These are phyloP conservation scores for Aureobasidium musti DNA, from an alignment of 2,329 filamentous ascomycete genomes.

Conservation along the genomic window DNA sequence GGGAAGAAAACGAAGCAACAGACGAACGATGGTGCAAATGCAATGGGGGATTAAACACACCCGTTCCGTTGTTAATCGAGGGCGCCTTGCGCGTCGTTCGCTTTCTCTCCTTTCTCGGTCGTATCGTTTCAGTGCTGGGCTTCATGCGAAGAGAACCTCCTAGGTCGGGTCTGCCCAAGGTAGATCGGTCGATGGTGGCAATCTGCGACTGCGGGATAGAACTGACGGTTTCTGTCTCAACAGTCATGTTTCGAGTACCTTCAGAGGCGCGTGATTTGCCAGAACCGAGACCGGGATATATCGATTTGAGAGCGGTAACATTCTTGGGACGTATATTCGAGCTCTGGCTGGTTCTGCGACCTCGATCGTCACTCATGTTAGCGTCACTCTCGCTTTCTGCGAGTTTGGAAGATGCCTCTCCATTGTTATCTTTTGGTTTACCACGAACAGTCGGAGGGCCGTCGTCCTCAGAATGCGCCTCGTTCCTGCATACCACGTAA, in stretches of 20 bases:
- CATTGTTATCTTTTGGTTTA: constrained; percentile 54
- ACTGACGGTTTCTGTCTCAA: constrained; percentile 93
- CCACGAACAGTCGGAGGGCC: constrained; percentile 36
- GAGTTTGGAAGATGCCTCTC: constrained; percentile 36
- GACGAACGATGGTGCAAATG: constrained; percentile 33
- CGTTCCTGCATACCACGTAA: constrained; percentile 18
- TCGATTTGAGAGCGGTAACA: constrained; percentile 61
- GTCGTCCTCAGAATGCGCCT: constrained; percentile 39
- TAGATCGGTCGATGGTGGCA: constrained; percentile 59
- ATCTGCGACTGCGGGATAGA: constrained; percentile 84
- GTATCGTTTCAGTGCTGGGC: constrained; percentile 92
- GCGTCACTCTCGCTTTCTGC: constrained; percentile 66
- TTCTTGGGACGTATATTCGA: constrained; percentile 36
- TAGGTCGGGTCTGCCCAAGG: constrained; percentile 61
- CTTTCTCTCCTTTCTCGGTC: constrained; percentile 91
- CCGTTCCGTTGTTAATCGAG: constrained; percentile 68
- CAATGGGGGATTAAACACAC: constrained; percentile 57
- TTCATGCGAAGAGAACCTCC: constrained; percentile 79
- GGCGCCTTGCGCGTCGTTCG: constrained; percentile 74
- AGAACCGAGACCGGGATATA: constrained; percentile 64
- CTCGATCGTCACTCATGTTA: constrained; percentile 51
- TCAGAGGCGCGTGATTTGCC: constrained; percentile 69
- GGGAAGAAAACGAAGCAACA: constrained; percentile 30
- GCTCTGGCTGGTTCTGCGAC: constrained; percentile 25
- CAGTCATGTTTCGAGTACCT: constrained; percentile 89